Evolutionary conservation across 2,329 filamentous ascomycete species (phyloP), one percentile per base, ranked within the genome.

Genomic region (Zasmidium citrigriseum): DNA sequence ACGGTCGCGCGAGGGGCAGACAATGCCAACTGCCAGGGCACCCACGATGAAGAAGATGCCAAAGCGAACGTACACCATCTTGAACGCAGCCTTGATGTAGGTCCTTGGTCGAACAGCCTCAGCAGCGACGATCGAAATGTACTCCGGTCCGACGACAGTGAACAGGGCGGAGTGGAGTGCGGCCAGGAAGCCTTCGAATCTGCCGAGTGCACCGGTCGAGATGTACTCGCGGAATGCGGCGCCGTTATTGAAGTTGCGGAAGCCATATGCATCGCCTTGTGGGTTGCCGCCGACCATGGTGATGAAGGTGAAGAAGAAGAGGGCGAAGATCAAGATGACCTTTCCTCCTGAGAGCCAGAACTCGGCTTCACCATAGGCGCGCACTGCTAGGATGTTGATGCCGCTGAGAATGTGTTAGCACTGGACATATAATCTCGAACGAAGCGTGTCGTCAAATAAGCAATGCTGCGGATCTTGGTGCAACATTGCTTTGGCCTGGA

Each of bases 291-390:
- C 71, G 3, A 70, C 63, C 71, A 73, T 74, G 16, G 70, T 72
- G 21, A 73, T 55, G 53, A 74, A 73, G 51, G 71, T 72, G 61
- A 73, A 80, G 64, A 62, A 61, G 69, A 79, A 77, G 16, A 80
- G 68, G 45, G 76, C 74, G 53, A 79, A 64, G 66, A 80, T 79
- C 58, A 80, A 61, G 34, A 80, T 55, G 55, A 80, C 76, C 62
- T 81, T 80, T 64, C 76, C 76, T 41, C 75, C 76, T 2, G 83
- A 82, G 2, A 86, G 76, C 82, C 82, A 87, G 57, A 73, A 74
- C 53, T 75, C 73, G 34, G 68, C 72, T 59, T 79, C 77, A 21
- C 78, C 78, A 54, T 77, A 81, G 1, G 72, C 75, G 27, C 74
- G 70, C 46, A 80, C 78, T 41, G 78, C 76, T n/a, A 79, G 67